A percentile compares a stretch with the other conserved stretches of the same genome.
Conservation (phyloP, 78 protist species). For the Protostelium mycophagum region DNA sequence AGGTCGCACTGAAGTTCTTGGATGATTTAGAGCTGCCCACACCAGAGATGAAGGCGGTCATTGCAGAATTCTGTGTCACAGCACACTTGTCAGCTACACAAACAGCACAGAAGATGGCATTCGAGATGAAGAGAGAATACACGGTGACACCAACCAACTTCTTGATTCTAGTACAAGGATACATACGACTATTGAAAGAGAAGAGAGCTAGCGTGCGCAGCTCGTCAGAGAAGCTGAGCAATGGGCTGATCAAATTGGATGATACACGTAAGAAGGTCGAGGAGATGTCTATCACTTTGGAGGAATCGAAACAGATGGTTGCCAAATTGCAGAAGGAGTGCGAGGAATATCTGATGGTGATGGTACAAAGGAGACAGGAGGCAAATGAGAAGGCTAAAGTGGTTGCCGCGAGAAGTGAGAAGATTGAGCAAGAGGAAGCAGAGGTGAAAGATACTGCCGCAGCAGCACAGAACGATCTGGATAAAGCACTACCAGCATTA, state of each 20-base stretch:
- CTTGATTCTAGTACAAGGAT: constrained; percentile 57
- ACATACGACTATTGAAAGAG: constrained; percentile 24
- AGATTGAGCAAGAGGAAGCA: constrained; percentile 57
- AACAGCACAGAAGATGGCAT: constrained; percentile 20
- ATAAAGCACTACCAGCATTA: constrained; percentile 74
- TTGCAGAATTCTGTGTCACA: constrained; percentile 16
- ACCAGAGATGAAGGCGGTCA: constrained; percentile 9
- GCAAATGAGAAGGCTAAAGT: constrained; percentile 70
- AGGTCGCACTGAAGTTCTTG: constrained; percentile 64
- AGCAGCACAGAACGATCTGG: constrained; percentile 71
- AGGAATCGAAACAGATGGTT: constrained; percentile 30
- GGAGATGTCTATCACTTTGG: constrained; percentile 54
- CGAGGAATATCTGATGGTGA: constrained; percentile 64
- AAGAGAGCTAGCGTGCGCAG: constrained; percentile 32
- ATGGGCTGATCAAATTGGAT: constrained; percentile 69
- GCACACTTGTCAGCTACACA: constrained; percentile 23
- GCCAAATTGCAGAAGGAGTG: constrained; percentile 47
- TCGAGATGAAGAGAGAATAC: constrained; percentile 37
- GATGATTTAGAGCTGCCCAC: constrained; percentile 25
- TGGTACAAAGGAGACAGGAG: constrained; percentile 43
- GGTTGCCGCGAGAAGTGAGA: constrained; percentile 36
- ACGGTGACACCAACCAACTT: constrained; percentile 71
- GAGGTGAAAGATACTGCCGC: constrained; percentile 16
- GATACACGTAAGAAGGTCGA: constrained; percentile 66
- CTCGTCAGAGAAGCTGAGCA: constrained; percentile 33